Evolutionary conservation across 371 early-diverging fungal species (phyloP).

Genomic region (Syncephalastrum racemosum): DNA sequence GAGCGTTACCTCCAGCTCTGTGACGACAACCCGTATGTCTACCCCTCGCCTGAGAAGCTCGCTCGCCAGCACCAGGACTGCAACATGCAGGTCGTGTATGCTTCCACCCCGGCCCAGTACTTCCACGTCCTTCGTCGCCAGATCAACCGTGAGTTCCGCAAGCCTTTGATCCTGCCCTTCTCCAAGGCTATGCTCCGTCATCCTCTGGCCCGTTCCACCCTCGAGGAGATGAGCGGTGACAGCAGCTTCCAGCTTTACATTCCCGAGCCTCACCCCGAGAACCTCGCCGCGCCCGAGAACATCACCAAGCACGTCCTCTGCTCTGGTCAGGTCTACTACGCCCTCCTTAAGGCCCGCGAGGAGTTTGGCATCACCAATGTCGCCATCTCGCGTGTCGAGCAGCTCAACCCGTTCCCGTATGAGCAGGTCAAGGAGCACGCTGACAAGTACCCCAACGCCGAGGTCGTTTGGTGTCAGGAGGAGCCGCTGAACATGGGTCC

Average conservation of each 20-base stretch:
- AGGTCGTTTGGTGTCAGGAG: conserved; percentile 94
- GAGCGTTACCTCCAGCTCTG: conserved; percentile 95
- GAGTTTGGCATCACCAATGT: conserved; percentile 81
- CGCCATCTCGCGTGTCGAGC: conserved; percentile 94
- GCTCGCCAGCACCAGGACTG: conserved; percentile 94
- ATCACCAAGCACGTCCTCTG: conserved; percentile 91
- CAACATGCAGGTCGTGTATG: conserved; percentile 96
- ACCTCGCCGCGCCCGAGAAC: conserved; percentile 71
- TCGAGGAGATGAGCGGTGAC: conserved; percentile 80
- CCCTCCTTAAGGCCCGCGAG: conserved; percentile 82
- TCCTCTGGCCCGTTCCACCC: conserved; percentile 83
- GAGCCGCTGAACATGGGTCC: conserved; percentile 94
- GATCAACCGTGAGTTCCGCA: conserved; percentile 95
- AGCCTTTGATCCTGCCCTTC: conserved; percentile 89
- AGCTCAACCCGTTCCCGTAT: conserved; percentile 96
- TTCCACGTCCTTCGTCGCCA: conserved; percentile 96
- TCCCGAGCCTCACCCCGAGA: conserved; percentile 84
- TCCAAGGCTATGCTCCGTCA: conserved; percentile 95
- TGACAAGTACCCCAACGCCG: conserved; percentile 89
- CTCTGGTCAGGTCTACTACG: conserved; percentile 96
- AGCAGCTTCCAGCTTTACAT: conserved; percentile 89
- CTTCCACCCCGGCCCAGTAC: conserved; percentile 94
- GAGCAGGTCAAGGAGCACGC: conserved; percentile 81
- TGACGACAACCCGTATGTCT: conserved; percentile 90
- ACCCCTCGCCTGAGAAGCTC: conserved; percentile 78